phyloP scores from a whole-genome alignment of 345 rosid species.

The Gossypium herbaceum region DNA sequence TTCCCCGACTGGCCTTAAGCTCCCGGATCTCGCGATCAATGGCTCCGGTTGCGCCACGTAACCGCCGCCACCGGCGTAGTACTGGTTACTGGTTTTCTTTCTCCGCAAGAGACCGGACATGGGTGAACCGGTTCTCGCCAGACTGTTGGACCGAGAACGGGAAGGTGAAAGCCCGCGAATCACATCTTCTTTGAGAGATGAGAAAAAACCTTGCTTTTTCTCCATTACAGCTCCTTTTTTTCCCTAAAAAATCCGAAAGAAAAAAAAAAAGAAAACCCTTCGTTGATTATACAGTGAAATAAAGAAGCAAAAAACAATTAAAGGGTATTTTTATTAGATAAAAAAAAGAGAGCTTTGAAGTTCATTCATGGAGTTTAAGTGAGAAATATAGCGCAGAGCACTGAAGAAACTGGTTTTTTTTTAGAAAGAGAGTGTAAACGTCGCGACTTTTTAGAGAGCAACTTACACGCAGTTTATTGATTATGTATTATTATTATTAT shows the following conservation, averaged over 20 bases:
- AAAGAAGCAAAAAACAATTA: background rate
- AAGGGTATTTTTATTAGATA: background rate
- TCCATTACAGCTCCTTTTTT: conserved; percentile 44
- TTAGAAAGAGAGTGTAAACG: background rate
- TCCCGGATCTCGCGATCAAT: conserved; percentile 69
- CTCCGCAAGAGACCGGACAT: conserved; percentile 47
- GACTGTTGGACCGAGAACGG: conserved; percentile 61
- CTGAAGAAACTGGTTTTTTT: background rate
- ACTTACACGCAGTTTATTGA: background rate
- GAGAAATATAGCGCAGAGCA: background rate
- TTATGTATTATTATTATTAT: too few species aligned
- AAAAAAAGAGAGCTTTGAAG: background rate
- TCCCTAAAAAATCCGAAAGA: background rate
- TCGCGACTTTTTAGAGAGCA: background rate
- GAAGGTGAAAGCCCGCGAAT: conserved; percentile 85
- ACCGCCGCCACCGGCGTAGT: conserved; percentile 9
- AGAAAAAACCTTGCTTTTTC: conserved; percentile 82
- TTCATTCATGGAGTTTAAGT: conserved; percentile 15
- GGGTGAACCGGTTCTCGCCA: conserved; percentile 53
- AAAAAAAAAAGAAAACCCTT: background rate
- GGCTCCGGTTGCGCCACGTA: conserved; percentile 44
- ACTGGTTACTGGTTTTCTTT: conserved; percentile 33
- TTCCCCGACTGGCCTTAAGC: conserved; percentile 58
- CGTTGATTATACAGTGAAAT: background rate
- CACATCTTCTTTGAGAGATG: conserved; percentile 77